Evolutionary conservation across 2,329 filamentous ascomycete genomes (phyloP).

Genomic region (Sporothrix mexicana): DNA sequence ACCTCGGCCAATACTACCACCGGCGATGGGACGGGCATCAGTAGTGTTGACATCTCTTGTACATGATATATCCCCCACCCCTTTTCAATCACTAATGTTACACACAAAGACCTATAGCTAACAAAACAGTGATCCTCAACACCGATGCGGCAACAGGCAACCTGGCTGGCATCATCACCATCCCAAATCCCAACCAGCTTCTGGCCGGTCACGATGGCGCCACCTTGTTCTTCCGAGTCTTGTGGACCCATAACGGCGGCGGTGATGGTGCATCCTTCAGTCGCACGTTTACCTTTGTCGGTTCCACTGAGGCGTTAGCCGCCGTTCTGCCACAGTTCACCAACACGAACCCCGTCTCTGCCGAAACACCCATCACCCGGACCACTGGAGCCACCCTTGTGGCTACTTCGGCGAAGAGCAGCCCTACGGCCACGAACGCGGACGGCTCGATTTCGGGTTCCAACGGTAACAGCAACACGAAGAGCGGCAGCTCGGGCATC

Average conservation of each 20-base stretch:
- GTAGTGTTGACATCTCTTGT: neutral
- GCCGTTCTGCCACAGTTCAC: neutral
- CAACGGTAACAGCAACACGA: neutral
- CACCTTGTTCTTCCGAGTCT: neutral
- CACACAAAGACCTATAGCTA: neutral
- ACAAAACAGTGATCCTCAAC: neutral
- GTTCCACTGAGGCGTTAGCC: neutral
- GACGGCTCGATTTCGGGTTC: neutral
- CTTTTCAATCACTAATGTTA: no score
- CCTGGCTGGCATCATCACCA: neutral
- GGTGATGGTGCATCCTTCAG: neutral
- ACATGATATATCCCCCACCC: neutral
- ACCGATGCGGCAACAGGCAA: neutral
- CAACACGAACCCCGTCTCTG: neutral
- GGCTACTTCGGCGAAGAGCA: neutral
- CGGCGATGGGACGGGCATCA: neutral
- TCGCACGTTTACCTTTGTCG: neutral
- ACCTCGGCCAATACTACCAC: neutral
- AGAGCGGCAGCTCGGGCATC: conserved; percentile 41
- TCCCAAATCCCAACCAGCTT: neutral
- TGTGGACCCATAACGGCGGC: neutral
- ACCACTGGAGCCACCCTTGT: neutral
- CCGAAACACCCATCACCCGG: neutral
- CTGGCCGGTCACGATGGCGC: neutral
- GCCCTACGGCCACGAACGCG: neutral